Percentiles rank a stretch among this genome's conserved stretches.
phyloP scores from a whole-genome alignment of 2,329 filamentous ascomycete genomes.

The Rosellinia necatrix region DNA sequence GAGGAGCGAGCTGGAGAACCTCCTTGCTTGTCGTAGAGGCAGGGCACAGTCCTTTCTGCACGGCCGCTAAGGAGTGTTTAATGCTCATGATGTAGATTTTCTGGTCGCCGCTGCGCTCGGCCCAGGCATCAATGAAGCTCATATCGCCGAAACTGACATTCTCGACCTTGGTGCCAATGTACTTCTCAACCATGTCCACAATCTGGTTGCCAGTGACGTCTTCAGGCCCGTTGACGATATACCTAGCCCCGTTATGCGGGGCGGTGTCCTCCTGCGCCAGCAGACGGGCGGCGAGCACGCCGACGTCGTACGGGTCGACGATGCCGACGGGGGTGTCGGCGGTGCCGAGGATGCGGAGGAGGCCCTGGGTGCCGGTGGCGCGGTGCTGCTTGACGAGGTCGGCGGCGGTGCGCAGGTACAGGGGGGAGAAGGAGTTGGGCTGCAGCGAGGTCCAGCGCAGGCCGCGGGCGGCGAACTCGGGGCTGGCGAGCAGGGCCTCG shows the following conservation, averaged over 20 bases:
- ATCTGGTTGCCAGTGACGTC: slow-evolving; percentile 12
- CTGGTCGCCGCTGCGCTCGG: neutral
- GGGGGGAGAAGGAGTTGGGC: slow-evolving; percentile 3
- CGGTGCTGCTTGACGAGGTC: slow-evolving; percentile 15
- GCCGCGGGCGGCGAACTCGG: slow-evolving; percentile 14
- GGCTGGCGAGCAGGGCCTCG: slow-evolving; percentile 13
- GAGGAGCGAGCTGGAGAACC: slow-evolving; percentile 17
- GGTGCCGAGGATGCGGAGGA: neutral
- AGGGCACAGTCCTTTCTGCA: neutral
- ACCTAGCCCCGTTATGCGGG: slow-evolving; percentile 18
- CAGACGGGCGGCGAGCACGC: slow-evolving; percentile 6
- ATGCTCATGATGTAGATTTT: slow-evolving; percentile 10
- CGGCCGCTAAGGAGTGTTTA: neutral
- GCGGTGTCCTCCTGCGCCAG: slow-evolving; percentile 11
- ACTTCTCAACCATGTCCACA: slow-evolving; percentile 15
- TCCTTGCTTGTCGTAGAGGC: slow-evolving; percentile 17
- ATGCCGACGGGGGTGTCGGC: slow-evolving; percentile 12
- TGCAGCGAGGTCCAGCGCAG: slow-evolving; percentile 24
- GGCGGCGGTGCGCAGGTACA: neutral
- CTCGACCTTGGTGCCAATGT: slow-evolving; percentile 18
- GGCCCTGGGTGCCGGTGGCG: slow-evolving; percentile 15
- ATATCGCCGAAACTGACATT: slow-evolving; percentile 13
- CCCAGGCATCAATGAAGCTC: neutral
- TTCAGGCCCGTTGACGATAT: slow-evolving; percentile 16
- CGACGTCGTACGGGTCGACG: slow-evolving; percentile 13